phyloP scores from a whole-genome alignment of 306 rosid genomes.

The Trifolium dubium region DNA sequence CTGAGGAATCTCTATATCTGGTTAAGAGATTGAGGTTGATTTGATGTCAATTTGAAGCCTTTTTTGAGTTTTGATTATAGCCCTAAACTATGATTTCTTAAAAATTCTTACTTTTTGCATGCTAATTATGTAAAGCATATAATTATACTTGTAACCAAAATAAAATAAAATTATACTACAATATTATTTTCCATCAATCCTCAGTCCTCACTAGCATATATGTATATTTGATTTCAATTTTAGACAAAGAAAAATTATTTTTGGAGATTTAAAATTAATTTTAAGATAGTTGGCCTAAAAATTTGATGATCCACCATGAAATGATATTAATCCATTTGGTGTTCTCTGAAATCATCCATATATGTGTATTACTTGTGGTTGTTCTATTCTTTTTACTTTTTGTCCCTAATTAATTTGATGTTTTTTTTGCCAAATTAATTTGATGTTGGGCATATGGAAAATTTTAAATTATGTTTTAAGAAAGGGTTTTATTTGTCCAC shows the following conservation, averaged over 20 bases:
- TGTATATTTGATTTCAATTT: no score
- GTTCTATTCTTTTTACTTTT: not conserved
- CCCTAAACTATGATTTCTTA: slow-evolving; percentile 17
- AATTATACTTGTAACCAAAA: no score
- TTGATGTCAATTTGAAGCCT: slow-evolving; percentile 23
- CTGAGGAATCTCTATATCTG: not conserved
- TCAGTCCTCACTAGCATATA: not conserved
- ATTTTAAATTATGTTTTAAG: slow-evolving; percentile 1
- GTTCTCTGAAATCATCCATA: no score
- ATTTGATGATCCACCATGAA: no score
- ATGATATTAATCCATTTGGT: no score
- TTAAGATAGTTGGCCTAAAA: no score
- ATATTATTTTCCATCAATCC: not conserved
- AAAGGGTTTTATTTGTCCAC: not conserved
- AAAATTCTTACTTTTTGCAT: not conserved
- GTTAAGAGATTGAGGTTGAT: slow-evolving; percentile 37
- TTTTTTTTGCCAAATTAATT: no score
- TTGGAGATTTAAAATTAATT: not conserved
- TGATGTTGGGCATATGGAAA: not conserved
- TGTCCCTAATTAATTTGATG: not conserved
- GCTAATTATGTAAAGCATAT: not conserved
- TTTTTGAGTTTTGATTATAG: not conserved
- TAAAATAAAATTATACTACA: not conserved
- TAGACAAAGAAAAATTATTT: no score
- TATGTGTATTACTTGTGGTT: not conserved